Evolutionary conservation across 1,284 basidiomycete genomes (phyloP).

Genomic region (Rhizoctonia solani): DNA sequence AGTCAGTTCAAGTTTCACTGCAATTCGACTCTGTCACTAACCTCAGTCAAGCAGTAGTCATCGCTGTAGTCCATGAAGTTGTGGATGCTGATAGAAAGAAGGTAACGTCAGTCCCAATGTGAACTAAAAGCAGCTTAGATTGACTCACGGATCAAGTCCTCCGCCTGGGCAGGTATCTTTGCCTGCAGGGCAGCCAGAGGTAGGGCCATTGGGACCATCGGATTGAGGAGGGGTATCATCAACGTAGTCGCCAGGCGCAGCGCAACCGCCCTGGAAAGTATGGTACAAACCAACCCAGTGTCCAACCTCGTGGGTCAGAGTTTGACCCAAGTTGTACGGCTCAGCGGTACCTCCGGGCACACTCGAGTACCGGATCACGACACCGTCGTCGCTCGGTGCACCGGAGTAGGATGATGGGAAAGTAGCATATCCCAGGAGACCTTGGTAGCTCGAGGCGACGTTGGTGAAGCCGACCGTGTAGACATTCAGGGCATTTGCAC

Average conservation of each 20-base stretch:
- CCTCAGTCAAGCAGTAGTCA: slow-evolving; percentile 40
- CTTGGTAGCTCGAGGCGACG: slow-evolving; percentile 40
- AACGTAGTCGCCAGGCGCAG: slow-evolving; percentile 55
- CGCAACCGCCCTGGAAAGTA: slow-evolving; percentile 62
- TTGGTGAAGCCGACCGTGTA: too few species aligned
- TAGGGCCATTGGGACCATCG: too few species aligned
- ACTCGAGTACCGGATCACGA: slow-evolving; percentile 41
- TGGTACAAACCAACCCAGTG: slow-evolving; percentile 55
- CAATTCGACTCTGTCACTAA: neutral
- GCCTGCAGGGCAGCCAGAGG: slow-evolving; percentile 37
- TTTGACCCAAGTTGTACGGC: slow-evolving; percentile 45
- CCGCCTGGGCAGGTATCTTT: slow-evolving; percentile 39
- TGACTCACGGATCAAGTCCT: slow-evolving; percentile 37
- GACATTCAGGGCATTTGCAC: slow-evolving; percentile 53
- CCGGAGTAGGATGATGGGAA: slow-evolving; percentile 25
- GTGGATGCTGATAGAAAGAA: too few species aligned
- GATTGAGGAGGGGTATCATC: slow-evolving; percentile 49
- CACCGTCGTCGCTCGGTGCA: slow-evolving; percentile 41
- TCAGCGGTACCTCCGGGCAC: slow-evolving; percentile 43
- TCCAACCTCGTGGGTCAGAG: slow-evolving; percentile 59
- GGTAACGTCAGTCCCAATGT: neutral
- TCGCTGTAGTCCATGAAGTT: slow-evolving; percentile 54
- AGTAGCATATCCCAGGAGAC: slow-evolving; percentile 40
- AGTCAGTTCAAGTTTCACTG: slow-evolving; percentile 22
- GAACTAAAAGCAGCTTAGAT: slow-evolving; percentile 39